Percentiles rank a stretch among this genome's conserved stretches.
These are phyloP conservation scores for Aspergillus vadensis DNA, from an alignment of 2,329 filamentous ascomycete genomes.

Conservation along the genomic window DNA sequence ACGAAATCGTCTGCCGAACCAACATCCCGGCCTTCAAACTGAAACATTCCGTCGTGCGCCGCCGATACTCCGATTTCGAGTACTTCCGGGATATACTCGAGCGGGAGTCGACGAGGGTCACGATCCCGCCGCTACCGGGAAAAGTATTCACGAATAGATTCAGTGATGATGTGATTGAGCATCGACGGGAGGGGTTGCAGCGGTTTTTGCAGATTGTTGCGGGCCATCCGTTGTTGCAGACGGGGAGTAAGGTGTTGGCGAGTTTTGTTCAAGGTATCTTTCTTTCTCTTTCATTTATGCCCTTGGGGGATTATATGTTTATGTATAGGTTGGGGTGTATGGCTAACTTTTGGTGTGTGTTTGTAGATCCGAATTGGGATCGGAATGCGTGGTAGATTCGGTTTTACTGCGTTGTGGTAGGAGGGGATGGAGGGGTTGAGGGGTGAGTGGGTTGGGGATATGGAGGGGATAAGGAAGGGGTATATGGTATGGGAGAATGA, in stretches of 20 bases:
- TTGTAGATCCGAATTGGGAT: slow-evolving; percentile 69
- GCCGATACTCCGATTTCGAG: slow-evolving; percentile 97
- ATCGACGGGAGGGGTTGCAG: slow-evolving; percentile 85
- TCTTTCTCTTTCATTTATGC: slow-evolving; percentile 12
- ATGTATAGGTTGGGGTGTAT: slow-evolving; percentile 8
- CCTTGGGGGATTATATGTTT: neutral
- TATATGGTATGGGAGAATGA: neutral
- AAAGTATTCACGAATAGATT: slow-evolving; percentile 99
- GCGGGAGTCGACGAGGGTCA: slow-evolving; percentile 89
- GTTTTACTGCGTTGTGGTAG: no score
- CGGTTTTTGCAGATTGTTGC: slow-evolving; percentile 97
- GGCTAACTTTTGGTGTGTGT: neutral
- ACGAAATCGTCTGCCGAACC: slow-evolving; percentile 95
- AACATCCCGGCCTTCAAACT: slow-evolving; percentile 99
- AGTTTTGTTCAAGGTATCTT: slow-evolving; percentile 94
- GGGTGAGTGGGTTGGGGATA: neutral
- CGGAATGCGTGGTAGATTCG: slow-evolving; percentile 78
- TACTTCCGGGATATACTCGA: slow-evolving; percentile 98
- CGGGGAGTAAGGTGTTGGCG: slow-evolving; percentile 92
- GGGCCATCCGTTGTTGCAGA: slow-evolving; percentile 93
- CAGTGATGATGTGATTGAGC: slow-evolving; percentile 97
- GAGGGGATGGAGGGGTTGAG: no score
- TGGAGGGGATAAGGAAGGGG: neutral
- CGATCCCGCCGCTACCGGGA: slow-evolving; percentile 90
- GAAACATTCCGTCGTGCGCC: slow-evolving; percentile 80